Base-by-base conservation (phyloP, 306 rosid genomes). In the Prunus dulcis region DNA sequence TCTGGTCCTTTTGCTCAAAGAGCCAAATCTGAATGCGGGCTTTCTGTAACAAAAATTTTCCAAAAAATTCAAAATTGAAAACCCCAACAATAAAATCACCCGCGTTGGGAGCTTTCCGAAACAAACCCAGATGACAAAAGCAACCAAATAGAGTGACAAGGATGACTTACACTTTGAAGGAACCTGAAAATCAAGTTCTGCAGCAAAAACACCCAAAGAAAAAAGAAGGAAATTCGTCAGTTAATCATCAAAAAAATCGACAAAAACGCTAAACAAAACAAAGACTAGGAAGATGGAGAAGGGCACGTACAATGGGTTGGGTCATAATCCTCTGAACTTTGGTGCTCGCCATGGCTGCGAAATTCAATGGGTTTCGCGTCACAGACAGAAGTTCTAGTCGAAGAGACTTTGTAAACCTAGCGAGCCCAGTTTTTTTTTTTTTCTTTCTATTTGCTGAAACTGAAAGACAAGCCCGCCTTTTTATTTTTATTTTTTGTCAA, bases 311-410 rank as follows among this genome's bases (percentile, higher is more conserved):
- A 63, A 92, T 92, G 43, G 96, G 97, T 52, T 92, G 97, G 86
- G 96, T 92, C 97, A 92, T 92, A 79, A 92, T 92, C 93, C 97
- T 82, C 93, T 92, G 96, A 62, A 92, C 97, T 82, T 92, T 92
- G 76, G 97, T 90, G 86, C 97, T 92, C 73, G 97, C 96, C 97
- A 92, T 92, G 80, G 89, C 86, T 84, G 76, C 79, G 41, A 18
- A 71, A 32, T 56, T 65, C 15, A 6, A 63, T 15, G 49, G 30
- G 22, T 25, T 64, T 65, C 17, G 4, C 19, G 46, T 28, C 25
- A 23, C 17, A 4, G 17, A 43, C 8, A 73, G 63, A 49, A 64
- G 64, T 41, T 52, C 49, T 62, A 2, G 67, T n/a, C n/a, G 51
- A 32, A 32, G 72, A 22, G 32, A 23, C n/a, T 9, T 41, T 27